Percentiles rank a stretch among this genome's conserved stretches.
Conservation (phyloP, 768 basidiomycete genomes). For the Bullera alba region DNA sequence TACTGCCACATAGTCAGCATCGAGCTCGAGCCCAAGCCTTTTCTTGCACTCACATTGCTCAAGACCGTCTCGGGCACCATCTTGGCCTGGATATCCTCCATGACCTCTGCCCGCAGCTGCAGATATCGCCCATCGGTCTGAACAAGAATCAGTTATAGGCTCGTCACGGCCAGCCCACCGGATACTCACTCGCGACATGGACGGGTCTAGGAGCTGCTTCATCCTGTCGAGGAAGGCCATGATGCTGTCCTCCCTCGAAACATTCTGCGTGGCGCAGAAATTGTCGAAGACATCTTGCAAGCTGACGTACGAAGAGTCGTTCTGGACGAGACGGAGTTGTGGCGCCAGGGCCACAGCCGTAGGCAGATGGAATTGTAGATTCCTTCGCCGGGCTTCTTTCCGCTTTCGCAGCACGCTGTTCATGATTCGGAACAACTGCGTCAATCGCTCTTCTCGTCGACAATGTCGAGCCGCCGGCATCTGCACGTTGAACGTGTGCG, state of each 20-base stretch:
- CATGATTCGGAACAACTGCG: slow-evolving; percentile 88
- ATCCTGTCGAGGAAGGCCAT: slow-evolving; percentile 79
- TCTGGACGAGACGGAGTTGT: slow-evolving; percentile 75
- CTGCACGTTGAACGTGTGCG: slow-evolving; percentile 83
- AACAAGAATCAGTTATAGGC: slow-evolving; percentile 3
- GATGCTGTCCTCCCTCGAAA: slow-evolving; percentile 80
- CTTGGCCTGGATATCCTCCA: slow-evolving; percentile 80
- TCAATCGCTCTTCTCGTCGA: slow-evolving; percentile 84
- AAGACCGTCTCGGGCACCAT: slow-evolving; percentile 84
- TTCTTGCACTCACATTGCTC: slow-evolving; percentile 61
- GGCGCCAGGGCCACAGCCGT: slow-evolving; percentile 72
- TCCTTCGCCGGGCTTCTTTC: slow-evolving; percentile 88
- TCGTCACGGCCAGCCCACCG: background rate
- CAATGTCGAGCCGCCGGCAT: slow-evolving; percentile 74
- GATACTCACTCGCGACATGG: slow-evolving; percentile 22
- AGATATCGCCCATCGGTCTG: slow-evolving; percentile 18
- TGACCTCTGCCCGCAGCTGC: slow-evolving; percentile 58
- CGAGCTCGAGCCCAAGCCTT: background rate
- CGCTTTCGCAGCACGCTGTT: slow-evolving; percentile 79
- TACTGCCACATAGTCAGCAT: slow-evolving; percentile 54
- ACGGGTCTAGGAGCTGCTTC: slow-evolving; percentile 46
- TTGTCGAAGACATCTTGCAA: slow-evolving; percentile 92
- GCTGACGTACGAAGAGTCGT: slow-evolving; percentile 81
- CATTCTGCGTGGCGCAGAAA: slow-evolving; percentile 66
- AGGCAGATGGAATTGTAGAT: slow-evolving; percentile 84